Base-by-base conservation (phyloP, 2,329 filamentous ascomycete species). In the Sporothrix euskadiensis region DNA sequence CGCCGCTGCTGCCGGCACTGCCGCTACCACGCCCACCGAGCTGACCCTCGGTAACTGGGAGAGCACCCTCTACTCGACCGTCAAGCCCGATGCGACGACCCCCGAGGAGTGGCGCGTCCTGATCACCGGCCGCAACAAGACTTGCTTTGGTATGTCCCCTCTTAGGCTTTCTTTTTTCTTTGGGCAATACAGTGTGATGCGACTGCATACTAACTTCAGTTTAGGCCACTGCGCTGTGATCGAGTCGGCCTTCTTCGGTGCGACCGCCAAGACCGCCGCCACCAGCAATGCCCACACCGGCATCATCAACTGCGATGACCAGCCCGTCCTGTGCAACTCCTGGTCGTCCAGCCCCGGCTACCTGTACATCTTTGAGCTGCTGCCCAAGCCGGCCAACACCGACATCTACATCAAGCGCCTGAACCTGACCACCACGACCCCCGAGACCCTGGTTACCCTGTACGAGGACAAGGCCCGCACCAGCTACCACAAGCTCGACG, bases 81-180 rank as follows among this genome's bases (percentile, higher is more conserved):
- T 91, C 73, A 84, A 88, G 75, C 82, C 88, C 9, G 88, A 82
- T 39, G 86, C 87, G 75, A 87, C 88, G 12, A 86, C 83, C 8
- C 90, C 92, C 5, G 90, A 91, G 82, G 90, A 94, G 82, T 94
- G 91, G 91, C 90, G 92, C 85, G 84, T 95, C 75, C 86, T 92
- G 77, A 83, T 93, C 77, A 92, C 90, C 10, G 92, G 92, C 73
- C 86, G 91, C 77, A 94, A 94, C 85, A 91, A 90, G 84, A 94
- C 92, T 44, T 95, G 92, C 84, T 91, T 87, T 79, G 87, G 88
- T 89, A 83, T 73, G 85, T 30, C 61, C 10, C 30, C 66, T 57
- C 32, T 12, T 5, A 19, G 19, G 1, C 63, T 49, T 59, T 30
- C 12, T 32, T 32, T 35, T 49, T 56, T 73, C 2, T 69, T 49